Percentiles rank a stretch among this genome's conserved stretches.
These are phyloP conservation scores for Colletotrichum navitas DNA, from an alignment of 2,329 filamentous ascomycete genomes.

Conservation along the genomic window DNA sequence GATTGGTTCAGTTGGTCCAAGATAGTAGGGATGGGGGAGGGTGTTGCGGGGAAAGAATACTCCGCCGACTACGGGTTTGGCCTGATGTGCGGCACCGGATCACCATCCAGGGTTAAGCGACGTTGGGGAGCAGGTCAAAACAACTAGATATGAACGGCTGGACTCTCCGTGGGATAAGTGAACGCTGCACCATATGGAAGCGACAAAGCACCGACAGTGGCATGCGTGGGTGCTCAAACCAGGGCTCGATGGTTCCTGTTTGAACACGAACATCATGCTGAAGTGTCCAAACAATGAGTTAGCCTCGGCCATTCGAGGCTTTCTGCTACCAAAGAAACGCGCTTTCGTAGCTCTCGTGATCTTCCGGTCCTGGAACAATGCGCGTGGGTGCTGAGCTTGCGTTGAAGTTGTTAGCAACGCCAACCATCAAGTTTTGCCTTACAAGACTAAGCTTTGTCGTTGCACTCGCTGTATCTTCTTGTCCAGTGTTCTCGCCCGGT, in stretches of 20 bases:
- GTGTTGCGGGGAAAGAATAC: conserved; percentile 11
- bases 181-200: neutral
- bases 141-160: neutral
- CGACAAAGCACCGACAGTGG: neutral
- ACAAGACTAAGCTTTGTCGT: neutral
- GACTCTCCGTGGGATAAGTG: neutral
- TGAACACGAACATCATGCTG: too few species aligned
- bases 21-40: neutral
- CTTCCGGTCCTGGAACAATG: neutral
- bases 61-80: neutral
- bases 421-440: neutral
- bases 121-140: neutral
- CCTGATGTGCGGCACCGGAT: neutral
- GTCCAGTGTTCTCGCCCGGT: too few species aligned
- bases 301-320: neutral
- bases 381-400: neutral
- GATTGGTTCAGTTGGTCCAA: too few species aligned
- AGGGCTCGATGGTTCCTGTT: neutral
- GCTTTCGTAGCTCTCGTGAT: neutral
- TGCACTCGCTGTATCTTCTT: neutral
- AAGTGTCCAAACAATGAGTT: neutral
- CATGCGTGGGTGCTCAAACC: neutral
- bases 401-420: neutral
- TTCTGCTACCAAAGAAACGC: conserved; percentile 22
- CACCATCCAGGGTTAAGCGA: too few species aligned